phyloP scores from a whole-genome alignment of 78 protist genomes.

The Dictyostelium firmibasis region DNA sequence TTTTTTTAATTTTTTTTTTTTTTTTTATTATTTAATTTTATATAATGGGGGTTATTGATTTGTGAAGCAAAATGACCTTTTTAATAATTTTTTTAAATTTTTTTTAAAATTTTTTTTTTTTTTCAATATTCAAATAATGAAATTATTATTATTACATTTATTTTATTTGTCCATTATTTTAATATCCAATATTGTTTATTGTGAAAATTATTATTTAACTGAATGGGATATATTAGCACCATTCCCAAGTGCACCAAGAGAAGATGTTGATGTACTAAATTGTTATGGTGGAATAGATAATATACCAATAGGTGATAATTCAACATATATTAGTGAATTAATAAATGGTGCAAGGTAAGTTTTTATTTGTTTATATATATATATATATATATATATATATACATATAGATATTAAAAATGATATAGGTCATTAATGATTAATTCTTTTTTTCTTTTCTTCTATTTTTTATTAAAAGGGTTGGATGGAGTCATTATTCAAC shows the following conservation, averaged over 20 bases:
- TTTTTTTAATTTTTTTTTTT: no score
- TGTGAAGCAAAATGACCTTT: background rate
- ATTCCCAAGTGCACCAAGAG: constrained; percentile 67
- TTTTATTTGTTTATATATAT: background rate
- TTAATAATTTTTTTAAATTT: no score
- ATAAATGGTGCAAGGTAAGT: constrained; percentile 12
- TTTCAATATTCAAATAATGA: background rate
- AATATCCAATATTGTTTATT: background rate
- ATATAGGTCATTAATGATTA: no score
- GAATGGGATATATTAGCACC: constrained; percentile 39
- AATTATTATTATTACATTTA: no score
- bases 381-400: background rate
- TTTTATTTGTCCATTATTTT: no score
- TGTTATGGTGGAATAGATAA: constrained; percentile 58
- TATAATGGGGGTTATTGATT: background rate
- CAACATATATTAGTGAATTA: constrained; percentile 47
- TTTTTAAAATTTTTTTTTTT: no score
- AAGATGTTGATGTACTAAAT: constrained; percentile 58
- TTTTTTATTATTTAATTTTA: no score
- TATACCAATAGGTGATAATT: constrained; percentile 53
- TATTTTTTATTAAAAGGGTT: background rate
- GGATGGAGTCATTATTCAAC: constrained; percentile 25
- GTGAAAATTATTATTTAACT: background rate
- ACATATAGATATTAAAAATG: no score
- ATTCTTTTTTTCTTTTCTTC: background rate